Evolutionary conservation across 148 eudicot genomes (phyloP), one percentile per base, ranked within the genome.

Genomic region (Fagopyrum homotropicum): DNA sequence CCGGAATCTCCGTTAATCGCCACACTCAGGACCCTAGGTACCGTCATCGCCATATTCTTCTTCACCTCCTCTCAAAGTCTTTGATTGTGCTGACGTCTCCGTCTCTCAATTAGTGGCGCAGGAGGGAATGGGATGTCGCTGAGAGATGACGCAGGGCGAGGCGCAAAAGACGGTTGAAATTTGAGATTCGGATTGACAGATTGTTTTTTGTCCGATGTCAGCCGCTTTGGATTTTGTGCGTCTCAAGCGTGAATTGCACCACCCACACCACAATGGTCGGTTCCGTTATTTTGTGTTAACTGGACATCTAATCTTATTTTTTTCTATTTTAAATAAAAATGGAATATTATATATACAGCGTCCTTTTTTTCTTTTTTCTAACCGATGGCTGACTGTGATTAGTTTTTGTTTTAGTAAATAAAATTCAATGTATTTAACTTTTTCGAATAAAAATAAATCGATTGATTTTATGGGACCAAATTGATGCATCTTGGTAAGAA

Each of bases 1-100:
- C 88, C 96, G 48, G 54, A 60, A 1, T 95, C 97, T 78, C 96
- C 98, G 81, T 90, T 89, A 55, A 81, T 82, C 46, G 92, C 81
- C 66, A 94, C 98, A 22, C 78, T 82, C 54, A 89, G 77, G 9
- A 82, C 83, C 16, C 79, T 70, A 3, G 80, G 44, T 22, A 66
- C 40, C 69, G 76, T 2, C 66, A 60, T 75, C 48, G 66, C 72
- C 55, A 22, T 48, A 35, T 66, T 48, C 46, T 6, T 49, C 46
- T 22, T 46, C 72, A 26, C 66, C 48, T 52, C 16, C 26, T 26
- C 59, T 55, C 43, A 61, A 9, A 57, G 35, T 57, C 35, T 57
- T 8, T 19, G 64, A 57, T 6, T 57, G 3, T 57, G n/a, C 17
- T 45, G 49, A 5, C 16, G 52, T 70, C 29, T 14, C 14, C 7